Conservation (phyloP, 805 yeast species). For the Teunomyces lycoperdinae region DNA sequence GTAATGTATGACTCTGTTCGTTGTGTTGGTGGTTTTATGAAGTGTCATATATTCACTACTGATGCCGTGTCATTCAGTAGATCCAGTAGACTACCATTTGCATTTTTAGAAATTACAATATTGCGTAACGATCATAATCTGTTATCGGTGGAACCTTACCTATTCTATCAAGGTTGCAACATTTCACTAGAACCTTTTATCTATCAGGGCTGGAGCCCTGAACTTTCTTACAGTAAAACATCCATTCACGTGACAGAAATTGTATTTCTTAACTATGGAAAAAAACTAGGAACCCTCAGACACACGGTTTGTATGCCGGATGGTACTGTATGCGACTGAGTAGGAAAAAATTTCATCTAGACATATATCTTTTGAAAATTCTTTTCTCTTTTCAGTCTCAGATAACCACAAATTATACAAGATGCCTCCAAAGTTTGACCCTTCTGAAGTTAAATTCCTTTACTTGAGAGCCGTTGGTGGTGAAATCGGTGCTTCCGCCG, state of each 20-base stretch:
- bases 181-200: too few relatives aligned
- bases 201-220: background rate
- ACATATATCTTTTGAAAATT: constrained; percentile 2
- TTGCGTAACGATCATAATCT: too few relatives aligned
- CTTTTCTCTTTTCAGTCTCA: constrained; percentile 1
- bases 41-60: too few relatives aligned
- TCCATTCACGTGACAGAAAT: background rate
- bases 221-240: background rate
- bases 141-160: too few relatives aligned
- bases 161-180: too few relatives aligned
- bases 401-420: constrained; percentile 15
- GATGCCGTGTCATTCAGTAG: too few relatives aligned
- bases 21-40: too few relatives aligned
- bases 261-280: background rate
- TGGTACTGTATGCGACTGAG: background rate
- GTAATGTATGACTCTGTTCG: too few relatives aligned
- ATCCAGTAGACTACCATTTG: too few relatives aligned
- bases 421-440: constrained; percentile 99
- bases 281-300: background rate
- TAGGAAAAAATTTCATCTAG: constrained; percentile 2
- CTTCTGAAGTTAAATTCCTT: constrained; percentile 95
- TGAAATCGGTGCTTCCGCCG: constrained; percentile 99
- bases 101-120: too few relatives aligned
- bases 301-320: background rate
- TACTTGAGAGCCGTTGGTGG: constrained; percentile 99